Conservation (phyloP, 176 grass and related monocot genomes). For the Carex scoparia region DNA sequence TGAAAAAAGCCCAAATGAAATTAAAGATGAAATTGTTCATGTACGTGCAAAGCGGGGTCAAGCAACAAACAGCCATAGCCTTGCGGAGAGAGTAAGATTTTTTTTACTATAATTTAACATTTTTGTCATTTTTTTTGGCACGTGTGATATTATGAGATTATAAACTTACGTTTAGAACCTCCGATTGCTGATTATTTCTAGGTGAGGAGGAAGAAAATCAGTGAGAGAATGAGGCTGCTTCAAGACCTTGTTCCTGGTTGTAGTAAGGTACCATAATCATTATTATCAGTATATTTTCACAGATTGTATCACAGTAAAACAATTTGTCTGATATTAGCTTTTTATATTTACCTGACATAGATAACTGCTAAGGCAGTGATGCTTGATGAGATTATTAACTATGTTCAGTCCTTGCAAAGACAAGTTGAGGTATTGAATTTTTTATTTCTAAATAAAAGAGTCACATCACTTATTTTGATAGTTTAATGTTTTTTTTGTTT, state of each 20-base stretch:
- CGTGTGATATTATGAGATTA: not conserved
- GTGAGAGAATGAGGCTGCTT: conserved; percentile 97
- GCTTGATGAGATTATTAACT: conserved; percentile 99
- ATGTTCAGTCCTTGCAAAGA: conserved; percentile 93
- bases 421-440: conserved; percentile 72
- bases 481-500: conserved; percentile 1
- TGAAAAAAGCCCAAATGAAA: conserved; percentile 44
- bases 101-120: conserved; percentile 10
- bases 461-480: not conserved
- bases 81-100: conserved; percentile 85
- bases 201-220: conserved; percentile 97
- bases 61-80: conserved; percentile 96
- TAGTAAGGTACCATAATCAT: conserved; percentile 50
- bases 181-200: conserved; percentile 23
- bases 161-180: not conserved
- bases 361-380: conserved; percentile 96
- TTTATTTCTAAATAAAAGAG: not conserved
- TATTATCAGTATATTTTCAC: conserved; percentile 11
- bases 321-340: conserved; percentile 1
- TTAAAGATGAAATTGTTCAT: conserved; percentile 88
- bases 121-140: not conserved
- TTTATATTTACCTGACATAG: conserved; percentile 33
- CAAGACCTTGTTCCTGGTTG: conserved; percentile 99
- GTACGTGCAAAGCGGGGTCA: conserved; percentile 86
- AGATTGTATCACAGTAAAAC: not conserved